Evolutionary conservation across 805 yeast genomes (phyloP), one percentile per base, ranked within the genome.

Genomic region (Priceomyces melissophilus): DNA sequence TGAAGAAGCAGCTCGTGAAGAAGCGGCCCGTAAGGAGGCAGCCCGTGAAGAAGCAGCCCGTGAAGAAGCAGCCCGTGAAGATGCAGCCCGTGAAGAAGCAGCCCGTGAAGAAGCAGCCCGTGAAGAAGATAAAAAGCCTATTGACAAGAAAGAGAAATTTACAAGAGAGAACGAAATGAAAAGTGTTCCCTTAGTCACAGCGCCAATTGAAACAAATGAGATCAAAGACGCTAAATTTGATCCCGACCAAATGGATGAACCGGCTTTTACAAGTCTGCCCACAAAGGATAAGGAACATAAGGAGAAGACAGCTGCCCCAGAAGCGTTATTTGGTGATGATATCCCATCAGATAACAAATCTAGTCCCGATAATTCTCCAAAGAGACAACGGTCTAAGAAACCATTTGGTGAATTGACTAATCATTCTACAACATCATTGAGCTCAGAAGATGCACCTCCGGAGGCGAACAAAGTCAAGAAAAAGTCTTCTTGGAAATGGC

Each of bases 401-500:
- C 40, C 49, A 13, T 46, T 48, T 39, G 53, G 50, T 6, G 20
- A 41, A 10, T 38, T 47, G 11, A 26, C 45, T 10, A 40, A 36
- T 32, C 33, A 37, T 23, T 42, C 52, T 2, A 17, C 37, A 13
- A 35, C 35, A n/a, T 43, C 50, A 2, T 15, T 34, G 11, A 30
- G 10, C 11, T 42, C 50, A 1, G 37, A 34, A 4, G 23, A 36
- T 20, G 25, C 34, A 11, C 28, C 41, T 33, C n/a, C 37, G 10
- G 29, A 8, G 5, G 37, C 34, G 27, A 32, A 55, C 50, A 49
- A 53, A 46, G 49, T 61, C 36, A 52, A 58, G 39, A 63, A 62
- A 53, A 69, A 66, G 53, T 65, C 66, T 46, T 58, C 68, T 10
- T 69, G 74, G 74, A 59, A 61, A 8, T 69, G 74, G 75, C 48